A percentile compares a stretch with the other conserved stretches of the same genome.
These are phyloP conservation scores for Microbotryum lychnidis-dioicae DNA, from an alignment of 1,284 basidiomycete species.

Conservation along the genomic window DNA sequence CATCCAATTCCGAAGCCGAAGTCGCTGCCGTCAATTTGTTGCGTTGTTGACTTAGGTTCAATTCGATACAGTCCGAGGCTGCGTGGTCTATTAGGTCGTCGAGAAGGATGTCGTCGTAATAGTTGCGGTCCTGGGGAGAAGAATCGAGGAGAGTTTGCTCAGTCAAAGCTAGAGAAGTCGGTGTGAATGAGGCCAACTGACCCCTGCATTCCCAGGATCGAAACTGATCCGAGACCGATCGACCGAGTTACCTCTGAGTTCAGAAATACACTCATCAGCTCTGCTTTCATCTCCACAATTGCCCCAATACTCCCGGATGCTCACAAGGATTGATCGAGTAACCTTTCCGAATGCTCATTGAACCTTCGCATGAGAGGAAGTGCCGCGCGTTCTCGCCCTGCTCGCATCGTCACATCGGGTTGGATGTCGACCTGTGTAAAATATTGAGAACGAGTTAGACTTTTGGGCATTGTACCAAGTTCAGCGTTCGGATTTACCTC, in stretches of 20 bases:
- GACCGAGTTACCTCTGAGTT: background rate
- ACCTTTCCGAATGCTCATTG: conserved; percentile 88
- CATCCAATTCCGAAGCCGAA: conserved; percentile 3
- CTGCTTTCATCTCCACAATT: background rate
- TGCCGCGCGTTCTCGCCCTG: conserved; percentile 75
- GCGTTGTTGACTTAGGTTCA: conserved; percentile 57
- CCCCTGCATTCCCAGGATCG: conserved; percentile 29
- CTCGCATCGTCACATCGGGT: conserved; percentile 89
- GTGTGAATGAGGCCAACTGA: conserved; percentile 4
- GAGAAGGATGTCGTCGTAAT: conserved; percentile 68
- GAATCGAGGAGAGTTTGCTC: background rate
- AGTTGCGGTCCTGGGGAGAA: conserved; percentile 32
- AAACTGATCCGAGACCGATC: conserved; percentile 11
- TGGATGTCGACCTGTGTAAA: conserved; percentile 56
- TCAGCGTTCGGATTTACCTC: conserved; percentile 50
- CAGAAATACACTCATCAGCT: background rate
- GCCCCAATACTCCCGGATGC: background rate
- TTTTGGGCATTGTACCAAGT: too few relatives aligned
- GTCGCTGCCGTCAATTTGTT: conserved; percentile 2
- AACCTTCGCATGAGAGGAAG: conserved; percentile 92
- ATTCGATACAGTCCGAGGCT: conserved; percentile 56
- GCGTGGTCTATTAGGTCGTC: conserved; percentile 72
- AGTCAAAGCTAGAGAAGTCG: background rate
- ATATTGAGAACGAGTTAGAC: background rate
- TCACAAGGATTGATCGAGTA: conserved; percentile 53